These are phyloP conservation scores for Niveomyces coronatus DNA, from an alignment of 2,329 filamentous ascomycete species.

Conservation along the genomic window DNA sequence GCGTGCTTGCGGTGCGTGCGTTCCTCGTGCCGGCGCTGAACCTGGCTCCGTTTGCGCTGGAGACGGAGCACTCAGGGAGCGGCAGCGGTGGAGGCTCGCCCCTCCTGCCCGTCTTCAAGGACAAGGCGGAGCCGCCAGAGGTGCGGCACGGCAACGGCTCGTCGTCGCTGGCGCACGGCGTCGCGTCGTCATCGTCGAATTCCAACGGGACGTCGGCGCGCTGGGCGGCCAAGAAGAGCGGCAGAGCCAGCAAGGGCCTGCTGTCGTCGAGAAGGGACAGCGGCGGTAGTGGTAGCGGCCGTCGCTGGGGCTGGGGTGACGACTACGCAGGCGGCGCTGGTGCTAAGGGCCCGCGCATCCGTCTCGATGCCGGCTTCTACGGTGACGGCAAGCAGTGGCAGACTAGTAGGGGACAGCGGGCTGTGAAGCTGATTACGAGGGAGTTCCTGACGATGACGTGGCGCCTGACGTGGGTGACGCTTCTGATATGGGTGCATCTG, in stretches of 20 bases:
- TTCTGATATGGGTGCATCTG: conserved; percentile 57
- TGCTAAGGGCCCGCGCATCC: conserved; percentile 38
- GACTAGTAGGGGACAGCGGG: conserved; percentile 21
- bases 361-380: conserved; percentile 41
- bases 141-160: conserved; percentile 13
- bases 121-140: conserved; percentile 37
- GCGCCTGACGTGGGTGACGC: conserved; percentile 52
- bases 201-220: conserved; percentile 14
- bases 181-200: conserved; percentile 14
- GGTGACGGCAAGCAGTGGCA: conserved; percentile 28
- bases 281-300: conserved; percentile 21
- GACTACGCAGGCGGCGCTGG: conserved; percentile 28
- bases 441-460: conserved; percentile 54
- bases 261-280: too few species aligned
- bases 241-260: conserved; percentile 27
- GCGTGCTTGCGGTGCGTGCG: conserved; percentile 42
- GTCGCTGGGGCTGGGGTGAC: conserved; percentile 34
- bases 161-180: conserved; percentile 20
- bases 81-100: conserved; percentile 11
- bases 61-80: conserved; percentile 28
- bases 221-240: conserved; percentile 18
- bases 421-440: conserved; percentile 36
- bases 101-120: conserved; percentile 40
- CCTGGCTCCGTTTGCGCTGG: conserved; percentile 43
- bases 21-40: conserved; percentile 46